Evolutionary conservation across 2,329 filamentous ascomycete species (phyloP).

Genomic region (Juglanconis sp.): DNA sequence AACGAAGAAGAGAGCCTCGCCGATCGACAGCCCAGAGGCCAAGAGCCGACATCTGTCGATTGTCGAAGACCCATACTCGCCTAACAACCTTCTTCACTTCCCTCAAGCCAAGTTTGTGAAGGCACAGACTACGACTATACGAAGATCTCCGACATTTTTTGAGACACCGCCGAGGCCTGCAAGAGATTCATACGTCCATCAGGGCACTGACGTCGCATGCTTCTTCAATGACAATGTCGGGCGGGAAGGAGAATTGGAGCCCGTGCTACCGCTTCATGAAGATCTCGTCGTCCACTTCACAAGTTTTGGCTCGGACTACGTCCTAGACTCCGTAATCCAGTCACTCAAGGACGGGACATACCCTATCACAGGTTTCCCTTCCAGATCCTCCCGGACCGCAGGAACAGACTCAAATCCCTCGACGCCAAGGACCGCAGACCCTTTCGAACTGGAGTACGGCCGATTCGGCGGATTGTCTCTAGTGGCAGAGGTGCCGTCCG

Average conservation of each 20-base stretch:
- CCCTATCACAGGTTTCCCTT: constrained; percentile 21
- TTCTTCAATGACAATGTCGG: constrained; percentile 15
- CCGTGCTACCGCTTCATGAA: constrained; percentile 51
- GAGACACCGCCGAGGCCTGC: background rate
- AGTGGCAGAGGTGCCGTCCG: constrained; percentile 7
- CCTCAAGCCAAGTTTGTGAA: constrained; percentile 27
- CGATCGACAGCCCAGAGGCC: constrained; percentile 5
- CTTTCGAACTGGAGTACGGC: constrained; percentile 16
- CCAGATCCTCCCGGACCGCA: constrained; percentile 6
- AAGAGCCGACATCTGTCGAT: constrained; percentile 15
- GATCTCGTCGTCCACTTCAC: constrained; percentile 56
- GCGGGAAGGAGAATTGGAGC: constrained; percentile 30
- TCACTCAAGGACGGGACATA: constrained; percentile 41
- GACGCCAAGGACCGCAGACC: constrained; percentile 9
- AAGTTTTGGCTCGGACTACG: constrained; percentile 36
- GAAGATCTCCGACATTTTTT: constrained; percentile 20
- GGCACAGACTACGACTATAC: constrained; percentile 28
- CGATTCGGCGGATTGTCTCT: constrained; percentile 1
- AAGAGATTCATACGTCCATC: constrained; percentile 34
- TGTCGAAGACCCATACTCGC: constrained; percentile 9
- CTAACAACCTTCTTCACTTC: constrained; percentile 18
- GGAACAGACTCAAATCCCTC: constrained; percentile 16
- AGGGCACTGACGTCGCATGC: constrained; percentile 36
- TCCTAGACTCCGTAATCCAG: constrained; percentile 45
- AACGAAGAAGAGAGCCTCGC: background rate